Evolutionary conservation across 768 basidiomycete species (phyloP).

Genomic region (Rhodotorula paludigena): DNA sequence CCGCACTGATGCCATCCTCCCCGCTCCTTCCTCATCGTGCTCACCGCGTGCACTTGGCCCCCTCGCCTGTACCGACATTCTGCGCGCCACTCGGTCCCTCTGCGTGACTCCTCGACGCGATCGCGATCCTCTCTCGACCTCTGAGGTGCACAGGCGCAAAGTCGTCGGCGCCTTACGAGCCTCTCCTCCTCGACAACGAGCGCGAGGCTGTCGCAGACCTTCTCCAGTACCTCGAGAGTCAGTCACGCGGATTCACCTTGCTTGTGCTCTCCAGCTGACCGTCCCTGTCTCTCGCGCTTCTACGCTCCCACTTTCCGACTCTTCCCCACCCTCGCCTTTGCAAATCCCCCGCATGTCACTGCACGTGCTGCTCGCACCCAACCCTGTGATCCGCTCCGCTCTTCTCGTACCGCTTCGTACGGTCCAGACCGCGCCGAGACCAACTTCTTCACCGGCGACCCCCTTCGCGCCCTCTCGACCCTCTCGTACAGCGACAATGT

Average conservation of each 20-base stretch:
- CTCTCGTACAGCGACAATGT: constrained; percentile 99
- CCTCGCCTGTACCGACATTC: background rate
- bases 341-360: no score
- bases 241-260: no score
- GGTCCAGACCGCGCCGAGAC: constrained; percentile 96
- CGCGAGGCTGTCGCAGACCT: constrained; percentile 96
- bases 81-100: background rate
- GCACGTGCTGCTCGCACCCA: no score
- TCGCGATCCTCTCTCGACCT: background rate
- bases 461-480: constrained; percentile 86
- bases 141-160: background rate
- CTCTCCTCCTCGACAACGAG: constrained; percentile 56
- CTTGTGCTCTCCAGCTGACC: background rate
- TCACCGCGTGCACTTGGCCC: no score
- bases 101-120: background rate
- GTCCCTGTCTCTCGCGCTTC: no score
- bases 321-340: no score
- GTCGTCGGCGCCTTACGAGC: constrained; percentile 40
- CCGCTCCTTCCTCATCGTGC: no score
- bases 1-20: no score
- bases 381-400: background rate
- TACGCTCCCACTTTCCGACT: no score
- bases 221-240: constrained; percentile 94
- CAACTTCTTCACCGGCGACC: constrained; percentile 94
- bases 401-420: constrained; percentile 54